Conservation (phyloP, 306 rosid genomes). For the Citrullus colocynthis region DNA sequence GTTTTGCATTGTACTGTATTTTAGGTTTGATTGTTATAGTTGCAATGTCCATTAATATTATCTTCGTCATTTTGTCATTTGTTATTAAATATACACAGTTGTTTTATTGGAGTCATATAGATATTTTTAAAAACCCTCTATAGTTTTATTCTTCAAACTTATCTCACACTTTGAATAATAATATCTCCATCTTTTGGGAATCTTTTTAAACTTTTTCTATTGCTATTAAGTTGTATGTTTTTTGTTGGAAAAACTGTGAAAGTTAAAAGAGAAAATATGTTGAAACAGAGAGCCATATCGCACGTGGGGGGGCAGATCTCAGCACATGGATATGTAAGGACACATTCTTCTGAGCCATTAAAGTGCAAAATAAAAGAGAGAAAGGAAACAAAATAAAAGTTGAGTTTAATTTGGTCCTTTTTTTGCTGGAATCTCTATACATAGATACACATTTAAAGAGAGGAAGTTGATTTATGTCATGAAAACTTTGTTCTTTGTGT, state of each 20-base stretch:
- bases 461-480: neutral
- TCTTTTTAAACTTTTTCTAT: neutral
- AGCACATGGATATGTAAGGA: slow-evolving; percentile 51
- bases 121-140: neutral
- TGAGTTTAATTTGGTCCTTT: neutral
- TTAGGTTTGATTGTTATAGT: too few relatives aligned
- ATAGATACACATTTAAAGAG: neutral
- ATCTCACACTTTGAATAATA: neutral
- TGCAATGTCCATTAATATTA: too few relatives aligned
- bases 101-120: too few relatives aligned
- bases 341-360: slow-evolving; percentile 27
- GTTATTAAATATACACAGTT: too few relatives aligned
- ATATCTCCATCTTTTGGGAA: slow-evolving; percentile 17
- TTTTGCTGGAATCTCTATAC: neutral
- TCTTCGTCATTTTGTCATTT: too few relatives aligned
- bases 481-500: neutral
- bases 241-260: slow-evolving; percentile 27
- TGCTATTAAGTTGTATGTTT: neutral
- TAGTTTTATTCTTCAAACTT: neutral
- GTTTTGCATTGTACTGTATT: too few relatives aligned
- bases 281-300: slow-evolving; percentile 28
- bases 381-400: neutral
- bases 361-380: neutral
- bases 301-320: slow-evolving; percentile 53
- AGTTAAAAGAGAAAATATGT: slow-evolving; percentile 13